Evolutionary conservation across 176 grass and related monocot genomes (phyloP).

Genomic region (Raddia guianensis): DNA sequence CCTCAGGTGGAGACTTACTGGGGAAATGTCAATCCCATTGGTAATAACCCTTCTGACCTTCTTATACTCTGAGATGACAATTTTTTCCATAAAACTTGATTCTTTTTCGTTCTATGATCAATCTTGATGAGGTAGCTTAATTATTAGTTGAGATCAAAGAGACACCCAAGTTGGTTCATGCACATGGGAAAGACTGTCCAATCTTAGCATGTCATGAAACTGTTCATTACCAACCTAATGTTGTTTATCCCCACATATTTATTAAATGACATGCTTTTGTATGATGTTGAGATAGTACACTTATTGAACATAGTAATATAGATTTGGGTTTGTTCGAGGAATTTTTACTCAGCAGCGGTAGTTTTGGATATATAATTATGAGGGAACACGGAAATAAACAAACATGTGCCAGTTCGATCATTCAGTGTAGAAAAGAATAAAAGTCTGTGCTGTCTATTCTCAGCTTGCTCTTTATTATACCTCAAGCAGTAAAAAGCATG

Average conservation of each 20-base stretch:
- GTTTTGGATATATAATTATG: conserved; percentile 1
- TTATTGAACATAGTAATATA: conserved; percentile 9
- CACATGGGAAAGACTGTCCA: conserved; percentile 7
- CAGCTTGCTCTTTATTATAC: background rate
- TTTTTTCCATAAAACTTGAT: background rate
- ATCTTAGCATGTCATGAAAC: background rate
- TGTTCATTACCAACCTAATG: conserved; percentile 31
- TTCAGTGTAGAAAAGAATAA: conserved; percentile 17
- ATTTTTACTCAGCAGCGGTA: background rate
- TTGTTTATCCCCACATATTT: conserved; percentile 15
- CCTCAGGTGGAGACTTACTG: conserved; percentile 98
- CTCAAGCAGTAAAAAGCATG: conserved; percentile 13
- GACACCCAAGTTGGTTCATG: conserved; percentile 34
- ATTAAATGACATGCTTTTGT: conserved; percentile 33
- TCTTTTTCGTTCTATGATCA: conserved; percentile 22
- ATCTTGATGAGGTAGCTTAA: background rate
- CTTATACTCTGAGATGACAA: conserved; percentile 4
- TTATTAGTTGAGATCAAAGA: conserved; percentile 37
- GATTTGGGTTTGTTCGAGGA: conserved; percentile 14
- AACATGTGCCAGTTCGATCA: background rate
- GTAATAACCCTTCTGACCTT: conserved; percentile 45
- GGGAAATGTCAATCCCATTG: conserved; percentile 98
- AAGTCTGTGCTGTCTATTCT: background rate
- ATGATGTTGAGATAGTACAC: conserved; percentile 2
- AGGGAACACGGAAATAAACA: conserved; percentile 19